Conservation (phyloP, 2,329 filamentous ascomycete genomes). For the Grosmannia penicillata region DNA sequence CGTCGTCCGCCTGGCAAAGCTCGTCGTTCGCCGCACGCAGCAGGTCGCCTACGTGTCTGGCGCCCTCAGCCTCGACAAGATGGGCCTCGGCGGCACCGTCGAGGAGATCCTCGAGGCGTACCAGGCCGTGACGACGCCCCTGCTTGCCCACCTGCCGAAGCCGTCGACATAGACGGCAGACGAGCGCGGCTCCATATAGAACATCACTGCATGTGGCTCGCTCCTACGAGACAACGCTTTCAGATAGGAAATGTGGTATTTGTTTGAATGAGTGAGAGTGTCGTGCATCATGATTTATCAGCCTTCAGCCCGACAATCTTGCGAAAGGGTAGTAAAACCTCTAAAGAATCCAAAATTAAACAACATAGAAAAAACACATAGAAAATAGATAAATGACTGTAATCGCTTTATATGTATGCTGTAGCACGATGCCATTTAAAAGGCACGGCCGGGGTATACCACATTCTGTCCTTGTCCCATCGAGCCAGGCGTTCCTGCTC, state of each 20-base stretch:
- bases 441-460: constrained; percentile 18
- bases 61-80: constrained; percentile 62
- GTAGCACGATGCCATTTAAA: no score
- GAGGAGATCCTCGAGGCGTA: constrained; percentile 94
- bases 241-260: no score
- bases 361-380: no score
- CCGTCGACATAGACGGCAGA: neutral
- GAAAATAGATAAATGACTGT: no score
- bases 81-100: constrained; percentile 62
- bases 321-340: no score
- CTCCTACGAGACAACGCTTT: no score
- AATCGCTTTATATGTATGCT: no score
- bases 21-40: constrained; percentile 57
- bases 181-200: neutral
- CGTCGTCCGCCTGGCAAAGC: constrained; percentile 67
- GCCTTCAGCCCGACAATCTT: no score
- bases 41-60: constrained; percentile 83
- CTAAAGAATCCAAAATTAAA: no score
- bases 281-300: no score
- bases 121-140: constrained; percentile 55
- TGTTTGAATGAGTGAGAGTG: neutral
- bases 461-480: constrained; percentile 13
- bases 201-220: no score
- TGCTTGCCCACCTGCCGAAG: constrained; percentile 38
- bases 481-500: constrained; percentile 6